Base-by-base conservation (phyloP, 1,284 basidiomycete genomes). In the Heliocybe sulcata region DNA sequence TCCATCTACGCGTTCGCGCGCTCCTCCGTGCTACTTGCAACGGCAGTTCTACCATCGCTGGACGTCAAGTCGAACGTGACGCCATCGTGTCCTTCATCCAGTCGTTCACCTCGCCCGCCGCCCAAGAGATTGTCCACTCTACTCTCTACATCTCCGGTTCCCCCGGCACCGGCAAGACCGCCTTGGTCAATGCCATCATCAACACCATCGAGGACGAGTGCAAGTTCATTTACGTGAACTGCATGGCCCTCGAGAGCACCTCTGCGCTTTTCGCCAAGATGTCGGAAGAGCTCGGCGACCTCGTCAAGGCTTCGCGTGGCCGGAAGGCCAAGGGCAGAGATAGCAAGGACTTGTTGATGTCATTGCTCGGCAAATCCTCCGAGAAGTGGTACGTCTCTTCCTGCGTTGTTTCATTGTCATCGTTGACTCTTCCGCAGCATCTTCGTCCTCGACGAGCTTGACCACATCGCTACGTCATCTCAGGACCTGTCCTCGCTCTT, bases 161-260 rank as follows among this genome's bases (percentile, higher is more conserved):
- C 0, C 89, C 90, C 14, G 90, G 89, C 1, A 88, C 87, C 3
- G 90, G 89, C 26, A 92, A 92, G 71, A 92, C 90, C 1, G 90
- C 89, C 0, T 72, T 92, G 9, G 81, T 92, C 31, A 87, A 86
- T 63, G 72, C 80, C 3, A 70, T 90, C 49, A 65, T 92, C 25
- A 68, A 61, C 3, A 60, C 62, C 1, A 56, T 74, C 33, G 67
- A 70, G 2, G 70, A 75, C 23, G 63, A 71, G 22, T 65, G 79
- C 45, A 77, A 74, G 55, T 69, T 85, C 16, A 63, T 88, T 23
- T 73, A 74, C 48, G 71, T 92, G 58, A 92, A 92, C 61, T 92
- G 90, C 66, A 90, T 92, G 86, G 82, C 85, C 2, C 69, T 91
- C 51, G 76, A 75, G 48, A 74, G 69, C 55, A 67, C 85, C 45